Evolutionary conservation across 2,329 filamentous ascomycete species (phyloP), one percentile per base, ranked within the genome.

Genomic region (Fonsecaea pugnacius): DNA sequence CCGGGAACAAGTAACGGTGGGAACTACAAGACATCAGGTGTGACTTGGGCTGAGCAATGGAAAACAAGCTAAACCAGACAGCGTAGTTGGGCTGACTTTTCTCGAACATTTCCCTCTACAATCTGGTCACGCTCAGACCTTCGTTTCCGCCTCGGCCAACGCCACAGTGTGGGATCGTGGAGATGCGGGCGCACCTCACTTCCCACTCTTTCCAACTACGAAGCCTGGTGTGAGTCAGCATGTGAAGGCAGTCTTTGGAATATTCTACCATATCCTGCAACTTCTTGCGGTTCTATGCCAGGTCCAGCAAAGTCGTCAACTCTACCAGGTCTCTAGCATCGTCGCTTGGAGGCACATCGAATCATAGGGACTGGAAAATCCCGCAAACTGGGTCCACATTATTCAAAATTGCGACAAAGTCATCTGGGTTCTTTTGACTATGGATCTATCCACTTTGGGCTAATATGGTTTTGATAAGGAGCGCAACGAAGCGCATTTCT

Each of bases 81-180:
- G 30, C 57, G 57, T 59, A 59, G 43, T n/a, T 40, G 21, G 43
- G 46, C 43, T 51, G 46, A 51, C 35, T 38, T 36, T 60, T 60
- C 58, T 60, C 46, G 58, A 60, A 60, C 14, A 60, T 60, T 53
- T 18, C 58, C 48, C 5, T 18, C 27, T 60, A n/a, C 32, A 35
- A 61, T 55, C 51, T 61, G 58, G 55, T 61, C 58, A 27, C 21
- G 35, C n/a, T 24, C 38, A 10, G 56, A 30, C 51, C 59, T 24
- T 40, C 6, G 33, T 30, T 38, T 18, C 57, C 33, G 35, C 10
- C 58, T 46, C 43, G 40, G 52, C 59, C 21, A 32, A 63, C 60
- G 60, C 60, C 60, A 63, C 60, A 46, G 40, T 53, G 60, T 63
- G 36, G 60, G 54, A 63, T 63, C 60, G 60, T 63, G 60, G 60